Evolutionary conservation across 345 rosid species (phyloP), one percentile per base, ranked within the genome.

Genomic region (Melastoma malabathricum): DNA sequence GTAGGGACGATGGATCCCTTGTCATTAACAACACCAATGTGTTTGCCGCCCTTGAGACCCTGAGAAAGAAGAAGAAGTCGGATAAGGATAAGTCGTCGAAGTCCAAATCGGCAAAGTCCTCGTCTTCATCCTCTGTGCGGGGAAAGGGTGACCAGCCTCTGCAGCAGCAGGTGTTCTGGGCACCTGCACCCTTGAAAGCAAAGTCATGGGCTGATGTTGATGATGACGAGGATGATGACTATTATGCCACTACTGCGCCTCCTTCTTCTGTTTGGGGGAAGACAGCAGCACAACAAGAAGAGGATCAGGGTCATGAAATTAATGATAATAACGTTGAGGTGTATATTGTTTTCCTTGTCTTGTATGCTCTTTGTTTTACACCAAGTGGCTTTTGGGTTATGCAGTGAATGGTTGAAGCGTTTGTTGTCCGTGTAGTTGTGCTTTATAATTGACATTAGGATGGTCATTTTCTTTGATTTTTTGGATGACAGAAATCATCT

Each of bases 31-130:
- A 56, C 65, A 68, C 59, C 39, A 75, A 75, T 55, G 78, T 72
- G 18, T 79, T 75, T 41, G 75, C 81, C 13, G 76, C 79, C n/a
- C 69, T 78, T 3, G 76, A 64, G 18, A 64, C 55, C 22, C 56
- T 69, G 57, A 69, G 55, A 69, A 79, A 75, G 81, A 78, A 76
- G 74, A 76, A 75, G 76, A 78, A 75, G 57, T 67, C 72, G n/a
- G 62, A 46, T 7, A 63, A 62, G 50, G 75, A 68, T 10, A 34
- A 38, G 44, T 59, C 57, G 1, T 59, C 73, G 1, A 25, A 16
- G 3, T 61, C 68, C 6, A 57, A 59, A 52, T 22, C 18, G 34
- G 15, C 63, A 17, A 59, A 69, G 59, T 19, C 39, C 41, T 34
- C 41, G 41, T 34, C 41, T 34, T 34, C 41, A 34, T 34, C 41